Evolutionary conservation across 495 filamentous ascomycete species (phyloP).

Genomic region (Podospora bellae-mahoneyi): DNA sequence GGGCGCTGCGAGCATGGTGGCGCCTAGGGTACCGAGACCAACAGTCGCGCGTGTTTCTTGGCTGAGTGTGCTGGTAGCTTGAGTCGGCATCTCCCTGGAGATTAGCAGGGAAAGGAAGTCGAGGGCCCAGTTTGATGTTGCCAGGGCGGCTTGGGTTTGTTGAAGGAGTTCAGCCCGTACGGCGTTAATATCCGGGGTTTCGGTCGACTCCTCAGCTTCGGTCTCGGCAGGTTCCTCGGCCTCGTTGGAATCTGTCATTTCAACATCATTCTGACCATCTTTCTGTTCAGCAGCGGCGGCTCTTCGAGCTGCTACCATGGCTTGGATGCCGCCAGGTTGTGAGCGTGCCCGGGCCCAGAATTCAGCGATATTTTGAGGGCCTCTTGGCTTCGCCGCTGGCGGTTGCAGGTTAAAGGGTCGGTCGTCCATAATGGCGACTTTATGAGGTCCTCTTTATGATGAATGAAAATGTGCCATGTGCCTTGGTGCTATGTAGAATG

Average conservation of each 20-base stretch:
- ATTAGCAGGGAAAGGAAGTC: slow-evolving; percentile 84
- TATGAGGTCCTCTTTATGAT: background rate
- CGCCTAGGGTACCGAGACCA: slow-evolving; percentile 71
- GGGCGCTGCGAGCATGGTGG: slow-evolving; percentile 60
- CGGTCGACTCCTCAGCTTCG: slow-evolving; percentile 36
- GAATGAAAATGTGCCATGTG: too few relatives aligned
- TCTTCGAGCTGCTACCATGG: slow-evolving; percentile 50
- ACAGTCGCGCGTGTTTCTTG: slow-evolving; percentile 62
- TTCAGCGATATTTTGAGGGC: slow-evolving; percentile 60
- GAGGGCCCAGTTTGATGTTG: slow-evolving; percentile 37
- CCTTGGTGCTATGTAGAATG: too few relatives aligned
- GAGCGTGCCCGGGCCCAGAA: slow-evolving; percentile 72
- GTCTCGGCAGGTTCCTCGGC: slow-evolving; percentile 29
- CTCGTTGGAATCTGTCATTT: slow-evolving; percentile 19
- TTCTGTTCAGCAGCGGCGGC: slow-evolving; percentile 9
- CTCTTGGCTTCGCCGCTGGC: slow-evolving; percentile 50
- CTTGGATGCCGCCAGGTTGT: slow-evolving; percentile 70
- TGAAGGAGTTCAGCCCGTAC: slow-evolving; percentile 54
- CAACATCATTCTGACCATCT: slow-evolving; percentile 22
- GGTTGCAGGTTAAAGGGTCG: slow-evolving; percentile 65
- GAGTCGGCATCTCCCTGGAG: slow-evolving; percentile 68
- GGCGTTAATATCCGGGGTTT: slow-evolving; percentile 39
- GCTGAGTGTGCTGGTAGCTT: slow-evolving; percentile 66
- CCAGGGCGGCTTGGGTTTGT: slow-evolving; percentile 45
- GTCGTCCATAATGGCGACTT: slow-evolving; percentile 34